Evolutionary conservation across 1,139 yeast species (phyloP).

Genomic region (Geotrichum klebahnii): DNA sequence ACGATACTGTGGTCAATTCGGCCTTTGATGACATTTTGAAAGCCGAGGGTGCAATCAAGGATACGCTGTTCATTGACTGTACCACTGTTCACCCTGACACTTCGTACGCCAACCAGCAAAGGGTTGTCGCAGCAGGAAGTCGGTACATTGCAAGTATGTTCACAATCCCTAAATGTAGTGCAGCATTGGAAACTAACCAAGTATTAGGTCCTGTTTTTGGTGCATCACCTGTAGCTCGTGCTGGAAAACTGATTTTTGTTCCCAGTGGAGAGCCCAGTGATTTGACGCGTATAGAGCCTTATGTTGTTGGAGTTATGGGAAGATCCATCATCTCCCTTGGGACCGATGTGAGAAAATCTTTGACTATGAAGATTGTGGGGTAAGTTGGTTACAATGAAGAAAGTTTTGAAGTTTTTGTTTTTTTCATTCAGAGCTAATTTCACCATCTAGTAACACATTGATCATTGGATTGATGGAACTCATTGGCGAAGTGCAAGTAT

Average conservation of each 20-base stretch:
- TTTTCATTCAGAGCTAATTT: too few relatives aligned
- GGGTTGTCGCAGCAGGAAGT: constrained; percentile 26
- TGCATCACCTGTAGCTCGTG: constrained; percentile 33
- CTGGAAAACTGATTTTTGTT: constrained; percentile 31
- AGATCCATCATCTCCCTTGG: constrained; percentile 30
- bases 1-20: constrained; percentile 24
- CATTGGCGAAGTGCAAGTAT: constrained; percentile 31
- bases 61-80: constrained; percentile 32
- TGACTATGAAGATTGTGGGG: constrained; percentile 33
- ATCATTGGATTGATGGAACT: constrained; percentile 34
- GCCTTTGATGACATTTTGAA: constrained; percentile 18
- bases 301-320: constrained; percentile 32
- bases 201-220: constrained; percentile 34
- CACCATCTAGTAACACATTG: constrained; percentile 34
- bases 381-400: too few relatives aligned
- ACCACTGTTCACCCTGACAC: constrained; percentile 36
- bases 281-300: constrained; percentile 28
- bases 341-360: constrained; percentile 30
- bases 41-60: constrained; percentile 22
- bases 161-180: neutral
- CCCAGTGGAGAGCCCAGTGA: constrained; percentile 31
- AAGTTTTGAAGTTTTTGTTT: too few relatives aligned
- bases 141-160: constrained; percentile 27
- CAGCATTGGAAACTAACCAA: neutral
- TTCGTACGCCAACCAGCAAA: constrained; percentile 23